These are phyloP conservation scores for Dendrobium officinale DNA, from an alignment of 106 monocot species.

Conservation along the genomic window DNA sequence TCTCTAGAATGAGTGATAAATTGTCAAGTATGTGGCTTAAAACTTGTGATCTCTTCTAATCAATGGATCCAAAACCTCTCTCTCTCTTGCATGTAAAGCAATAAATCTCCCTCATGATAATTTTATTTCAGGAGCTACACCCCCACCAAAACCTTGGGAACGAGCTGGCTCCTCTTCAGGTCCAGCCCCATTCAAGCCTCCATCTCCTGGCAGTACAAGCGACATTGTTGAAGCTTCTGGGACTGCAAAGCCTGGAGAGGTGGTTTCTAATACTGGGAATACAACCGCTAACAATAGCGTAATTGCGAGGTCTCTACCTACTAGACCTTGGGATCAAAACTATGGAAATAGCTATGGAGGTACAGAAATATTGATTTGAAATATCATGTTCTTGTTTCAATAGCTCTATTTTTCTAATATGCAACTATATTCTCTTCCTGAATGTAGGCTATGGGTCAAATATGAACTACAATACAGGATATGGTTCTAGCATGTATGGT, in stretches of 20 bases:
- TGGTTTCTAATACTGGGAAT: conserved; percentile 37
- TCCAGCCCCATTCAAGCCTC: conserved; percentile 76
- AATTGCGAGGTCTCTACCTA: conserved; percentile 57
- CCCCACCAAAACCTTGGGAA: conserved; percentile 89
- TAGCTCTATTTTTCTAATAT: neutral
- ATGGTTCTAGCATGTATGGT: conserved; percentile 46
- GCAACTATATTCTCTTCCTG: neutral
- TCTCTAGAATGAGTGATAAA: too few relatives aligned
- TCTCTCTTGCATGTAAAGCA: too few relatives aligned
- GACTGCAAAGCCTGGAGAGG: conserved; percentile 84
- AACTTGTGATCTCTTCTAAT: too few relatives aligned
- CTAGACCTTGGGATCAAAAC: conserved; percentile 89
- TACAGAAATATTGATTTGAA: neutral
- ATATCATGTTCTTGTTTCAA: neutral
- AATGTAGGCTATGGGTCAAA: conserved; percentile 56
- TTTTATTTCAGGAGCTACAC: conserved; percentile 34
- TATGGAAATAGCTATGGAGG: conserved; percentile 77
- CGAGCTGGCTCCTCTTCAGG: conserved; percentile 49
- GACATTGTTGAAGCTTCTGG: conserved; percentile 90
- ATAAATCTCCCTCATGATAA: too few relatives aligned
- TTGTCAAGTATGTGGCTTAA: too few relatives aligned
- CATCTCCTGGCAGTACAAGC: conserved; percentile 78
- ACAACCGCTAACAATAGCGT: conserved; percentile 23
- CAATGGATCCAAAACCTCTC: too few relatives aligned
- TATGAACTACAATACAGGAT: conserved; percentile 34